Evolutionary conservation across 2,329 filamentous ascomycete species (phyloP).

Genomic region (Xylariaceae sp.): DNA sequence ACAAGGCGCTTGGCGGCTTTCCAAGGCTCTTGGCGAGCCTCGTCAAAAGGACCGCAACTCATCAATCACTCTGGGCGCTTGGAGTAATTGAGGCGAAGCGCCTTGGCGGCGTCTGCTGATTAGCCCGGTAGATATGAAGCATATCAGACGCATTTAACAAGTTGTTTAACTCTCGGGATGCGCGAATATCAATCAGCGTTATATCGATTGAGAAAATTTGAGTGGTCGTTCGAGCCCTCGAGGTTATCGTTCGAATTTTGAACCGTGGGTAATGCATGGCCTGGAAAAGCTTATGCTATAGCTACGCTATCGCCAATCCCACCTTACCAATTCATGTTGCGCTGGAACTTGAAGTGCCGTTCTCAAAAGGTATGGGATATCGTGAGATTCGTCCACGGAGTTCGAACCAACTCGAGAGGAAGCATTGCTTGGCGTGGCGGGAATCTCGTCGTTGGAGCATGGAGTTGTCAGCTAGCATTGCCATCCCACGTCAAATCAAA

Average conservation of each 20-base stretch:
- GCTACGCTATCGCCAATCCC: neutral
- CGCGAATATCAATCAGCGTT: slow-evolving; percentile 2
- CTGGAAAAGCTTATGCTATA: neutral
- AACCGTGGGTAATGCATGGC: too few relatives aligned
- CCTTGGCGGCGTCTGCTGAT: slow-evolving; percentile 17
- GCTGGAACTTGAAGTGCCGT: neutral
- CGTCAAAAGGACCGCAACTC: slow-evolving; percentile 18
- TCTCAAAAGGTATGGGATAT: neutral
- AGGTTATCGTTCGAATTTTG: neutral
- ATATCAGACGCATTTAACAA: slow-evolving; percentile 14
- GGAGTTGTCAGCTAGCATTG: too few relatives aligned
- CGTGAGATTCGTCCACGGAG: too few relatives aligned
- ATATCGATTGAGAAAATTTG: neutral
- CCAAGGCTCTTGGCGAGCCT: slow-evolving; percentile 12
- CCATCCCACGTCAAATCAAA: too few relatives aligned
- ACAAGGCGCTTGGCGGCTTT: neutral
- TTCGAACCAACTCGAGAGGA: too few relatives aligned
- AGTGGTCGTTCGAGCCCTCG: neutral
- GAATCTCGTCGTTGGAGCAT: too few relatives aligned
- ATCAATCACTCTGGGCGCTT: slow-evolving; percentile 3
- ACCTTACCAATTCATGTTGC: neutral
- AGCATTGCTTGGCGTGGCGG: too few relatives aligned
- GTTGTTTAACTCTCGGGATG: neutral
- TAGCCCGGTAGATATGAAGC: slow-evolving; percentile 14
- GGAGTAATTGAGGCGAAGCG: slow-evolving; percentile 4